These are phyloP conservation scores for Condylostoma magnum DNA, from an alignment of 169 alveolate genomes.

Conservation along the genomic window DNA sequence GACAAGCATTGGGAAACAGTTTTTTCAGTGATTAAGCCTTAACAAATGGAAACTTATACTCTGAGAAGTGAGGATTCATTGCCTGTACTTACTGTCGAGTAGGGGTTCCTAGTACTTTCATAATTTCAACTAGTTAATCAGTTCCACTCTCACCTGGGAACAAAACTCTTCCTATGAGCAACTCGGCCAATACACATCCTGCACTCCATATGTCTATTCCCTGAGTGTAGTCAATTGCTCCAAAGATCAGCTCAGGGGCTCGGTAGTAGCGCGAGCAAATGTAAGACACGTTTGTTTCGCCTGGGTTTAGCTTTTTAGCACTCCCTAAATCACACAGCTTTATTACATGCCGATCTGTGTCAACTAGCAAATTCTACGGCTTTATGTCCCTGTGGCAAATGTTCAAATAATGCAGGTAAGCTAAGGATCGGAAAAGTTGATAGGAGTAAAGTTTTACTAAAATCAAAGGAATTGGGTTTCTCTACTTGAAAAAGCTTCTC, in stretches of 20 bases:
- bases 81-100: slow-evolving; percentile 89
- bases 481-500: slow-evolving; percentile 86
- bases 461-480: slow-evolving; percentile 86
- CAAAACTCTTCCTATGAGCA: slow-evolving; percentile 92
- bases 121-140: slow-evolving; percentile 93
- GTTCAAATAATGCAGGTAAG: slow-evolving; percentile 93
- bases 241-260: slow-evolving; percentile 98
- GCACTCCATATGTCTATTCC: slow-evolving; percentile 97
- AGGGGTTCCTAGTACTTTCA: slow-evolving; percentile 93
- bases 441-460: slow-evolving; percentile 92
- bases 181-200: slow-evolving; percentile 96
- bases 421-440: slow-evolving; percentile 93
- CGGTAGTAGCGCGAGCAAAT: slow-evolving; percentile 97
- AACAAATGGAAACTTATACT: slow-evolving; percentile 82
- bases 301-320: slow-evolving; percentile 89
- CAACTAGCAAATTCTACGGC: slow-evolving; percentile 97
- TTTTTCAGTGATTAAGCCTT: background rate
- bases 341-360: slow-evolving; percentile 88
- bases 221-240: slow-evolving; percentile 95
- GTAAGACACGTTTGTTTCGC: slow-evolving; percentile 91
- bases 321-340: slow-evolving; percentile 97
- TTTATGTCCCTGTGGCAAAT: slow-evolving; percentile 98
- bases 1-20: too few species aligned
- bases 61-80: slow-evolving; percentile 94
- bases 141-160: slow-evolving; percentile 93